Conservation (phyloP, 2,329 filamentous ascomycete species). For the Talaromyces marneffei region DNA sequence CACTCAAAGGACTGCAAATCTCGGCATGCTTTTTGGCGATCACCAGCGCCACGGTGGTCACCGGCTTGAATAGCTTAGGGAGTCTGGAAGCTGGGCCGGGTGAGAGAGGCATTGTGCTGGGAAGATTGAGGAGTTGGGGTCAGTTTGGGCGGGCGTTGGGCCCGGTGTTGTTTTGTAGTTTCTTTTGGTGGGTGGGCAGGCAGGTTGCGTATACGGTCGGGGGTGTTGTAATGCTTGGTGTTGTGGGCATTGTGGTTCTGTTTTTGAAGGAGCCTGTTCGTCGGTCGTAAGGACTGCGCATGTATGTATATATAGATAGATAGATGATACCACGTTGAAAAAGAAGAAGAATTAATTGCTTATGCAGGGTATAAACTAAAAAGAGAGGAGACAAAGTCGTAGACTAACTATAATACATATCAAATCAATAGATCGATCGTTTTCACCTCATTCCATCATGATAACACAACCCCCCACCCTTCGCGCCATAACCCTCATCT, state of each 20-base stretch:
- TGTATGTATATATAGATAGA: background rate
- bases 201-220: slow-evolving; percentile 79
- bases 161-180: slow-evolving; percentile 81
- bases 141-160: slow-evolving; percentile 84
- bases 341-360: background rate
- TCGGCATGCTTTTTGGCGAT: slow-evolving; percentile 80
- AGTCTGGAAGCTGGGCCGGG: slow-evolving; percentile 78
- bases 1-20: slow-evolving; percentile 65
- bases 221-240: slow-evolving; percentile 70
- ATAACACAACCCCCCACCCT: background rate
- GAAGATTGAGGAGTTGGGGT: slow-evolving; percentile 71
- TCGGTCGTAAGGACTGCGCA: background rate
- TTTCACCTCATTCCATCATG: background rate
- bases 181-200: slow-evolving; percentile 98
- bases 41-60: slow-evolving; percentile 92
- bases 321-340: background rate
- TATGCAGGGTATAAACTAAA: slow-evolving; percentile 3
- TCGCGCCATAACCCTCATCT: background rate
- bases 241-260: slow-evolving; percentile 65
- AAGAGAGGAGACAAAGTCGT: background rate
- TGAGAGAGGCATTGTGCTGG: slow-evolving; percentile 81
- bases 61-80: slow-evolving; percentile 82
- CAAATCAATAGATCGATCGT: background rate
- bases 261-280: slow-evolving; percentile 50
- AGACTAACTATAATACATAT: background rate